Conservation (phyloP, 2,329 filamentous ascomycete species). For the Balansia obtecta region DNA sequence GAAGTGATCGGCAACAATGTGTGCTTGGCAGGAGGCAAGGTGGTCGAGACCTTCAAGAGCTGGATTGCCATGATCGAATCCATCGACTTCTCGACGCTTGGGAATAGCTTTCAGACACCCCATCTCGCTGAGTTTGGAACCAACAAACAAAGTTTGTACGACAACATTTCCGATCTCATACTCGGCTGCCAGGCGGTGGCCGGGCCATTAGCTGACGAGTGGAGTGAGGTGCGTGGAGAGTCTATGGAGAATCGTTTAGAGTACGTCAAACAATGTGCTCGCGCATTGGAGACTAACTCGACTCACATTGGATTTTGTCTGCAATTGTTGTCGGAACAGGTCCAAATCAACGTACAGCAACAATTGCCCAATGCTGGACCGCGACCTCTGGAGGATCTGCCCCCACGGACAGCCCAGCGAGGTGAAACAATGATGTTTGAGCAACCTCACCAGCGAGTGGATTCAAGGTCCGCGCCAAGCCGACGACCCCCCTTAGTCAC, state of each 20-base stretch:
- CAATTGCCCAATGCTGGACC: conserved; percentile 21
- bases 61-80: conserved; percentile 89
- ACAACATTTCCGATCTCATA: conserved; percentile 81
- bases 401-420: conserved; percentile 40
- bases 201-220: conserved; percentile 84
- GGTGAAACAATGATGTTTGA: conserved; percentile 45
- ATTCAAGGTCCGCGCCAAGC: conserved; percentile 34
- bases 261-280: conserved; percentile 63
- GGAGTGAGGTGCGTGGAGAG: conserved; percentile 84
- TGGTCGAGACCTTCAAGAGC: conserved; percentile 78
- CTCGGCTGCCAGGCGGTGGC: conserved; percentile 84
- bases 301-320: conserved; percentile 81
- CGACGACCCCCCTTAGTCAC: conserved; percentile 37
- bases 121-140: conserved; percentile 77
- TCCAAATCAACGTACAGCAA: conserved; percentile 44
- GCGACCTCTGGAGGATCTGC: conserved; percentile 31
- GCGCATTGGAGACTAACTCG: conserved; percentile 74
- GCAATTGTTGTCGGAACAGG: conserved; percentile 74
- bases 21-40: conserved; percentile 63
- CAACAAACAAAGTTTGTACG: conserved; percentile 89
- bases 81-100: conserved; percentile 72
- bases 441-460: conserved; percentile 40
- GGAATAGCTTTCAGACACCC: conserved; percentile 68
- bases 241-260: conserved; percentile 77
- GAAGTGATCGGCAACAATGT: conserved; percentile 71